Conservation (phyloP, 768 basidiomycete genomes). For the Pulveroboletus sp. region DNA sequence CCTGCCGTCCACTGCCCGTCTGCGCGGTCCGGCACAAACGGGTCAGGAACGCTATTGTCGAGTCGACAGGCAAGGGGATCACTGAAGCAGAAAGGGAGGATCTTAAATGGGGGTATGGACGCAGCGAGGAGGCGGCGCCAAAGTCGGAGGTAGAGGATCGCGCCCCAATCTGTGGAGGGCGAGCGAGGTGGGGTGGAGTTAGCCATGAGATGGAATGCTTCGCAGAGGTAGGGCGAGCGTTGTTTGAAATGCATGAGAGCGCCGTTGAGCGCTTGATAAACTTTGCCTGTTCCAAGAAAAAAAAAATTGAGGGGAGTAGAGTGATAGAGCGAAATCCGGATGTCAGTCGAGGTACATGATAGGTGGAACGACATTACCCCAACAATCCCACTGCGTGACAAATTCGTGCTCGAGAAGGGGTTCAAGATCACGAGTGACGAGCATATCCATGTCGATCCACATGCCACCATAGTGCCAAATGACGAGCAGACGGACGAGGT, state of each 20-base stretch:
- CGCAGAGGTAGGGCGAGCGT: conserved; percentile 94
- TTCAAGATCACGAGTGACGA: conserved; percentile 80
- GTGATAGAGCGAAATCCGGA: neutral
- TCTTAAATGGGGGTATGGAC: conserved; percentile 78
- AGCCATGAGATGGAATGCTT: conserved; percentile 89
- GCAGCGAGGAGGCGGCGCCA: conserved; percentile 78
- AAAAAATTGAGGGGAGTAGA: neutral
- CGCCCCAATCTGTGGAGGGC: conserved; percentile 91
- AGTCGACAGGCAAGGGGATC: conserved; percentile 87
- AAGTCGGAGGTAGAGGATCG: conserved; percentile 84
- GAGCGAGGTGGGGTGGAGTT: conserved; percentile 67
- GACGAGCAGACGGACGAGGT: conserved; percentile 81
- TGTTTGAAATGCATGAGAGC: conserved; percentile 90
- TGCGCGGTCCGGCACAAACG: conserved; percentile 57
- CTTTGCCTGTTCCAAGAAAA: conserved; percentile 46
- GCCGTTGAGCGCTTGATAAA: conserved; percentile 80
- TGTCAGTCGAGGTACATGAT: conserved; percentile 2
- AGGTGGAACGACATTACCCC: conserved; percentile 50
- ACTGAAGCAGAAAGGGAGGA: conserved; percentile 92
- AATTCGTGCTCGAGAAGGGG: conserved; percentile 92
- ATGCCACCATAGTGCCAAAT: conserved; percentile 88
- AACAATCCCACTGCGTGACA: conserved; percentile 98
- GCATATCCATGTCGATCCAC: conserved; percentile 97
- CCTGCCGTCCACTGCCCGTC: conserved; percentile 57
- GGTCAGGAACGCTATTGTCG: conserved; percentile 90